Evolutionary conservation across 345 rosid genomes (phyloP), one percentile per base, ranked within the genome.

Genomic region (Eutrema japonicum): DNA sequence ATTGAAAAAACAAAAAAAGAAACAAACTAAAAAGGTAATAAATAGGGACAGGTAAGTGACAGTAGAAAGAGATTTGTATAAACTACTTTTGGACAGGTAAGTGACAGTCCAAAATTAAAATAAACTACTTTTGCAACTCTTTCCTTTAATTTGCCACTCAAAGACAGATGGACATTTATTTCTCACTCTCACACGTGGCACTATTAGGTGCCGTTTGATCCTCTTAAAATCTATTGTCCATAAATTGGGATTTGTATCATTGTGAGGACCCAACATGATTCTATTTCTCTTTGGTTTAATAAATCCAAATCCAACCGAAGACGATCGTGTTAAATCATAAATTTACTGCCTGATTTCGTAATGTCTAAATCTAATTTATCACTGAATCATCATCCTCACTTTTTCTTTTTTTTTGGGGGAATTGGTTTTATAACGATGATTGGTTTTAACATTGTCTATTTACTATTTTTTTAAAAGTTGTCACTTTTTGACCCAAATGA

Each of bases 81-180:
- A n/a, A n/a, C n/a, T n/a, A n/a, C n/a, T n/a, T n/a, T n/a, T n/a
- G 66, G 79, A 76, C 71, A 70, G 75, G 64, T 69, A 69, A 47
- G 53, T 53, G 51, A 53, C 79, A 62, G 70, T 69, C 70, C 79
- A 69, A 76, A 75, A 35, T 45, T 32, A 42, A 75, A 59, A 68
- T 29, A 61, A 69, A 46, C 43, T 16, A 75, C 63, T 45, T 51
- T 62, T 62, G 51, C 32, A 2, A 35, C 33, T 6, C 13, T 43
- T 46, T 72, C 51, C 59, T 66, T 74, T 50, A 67, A 59, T 66
- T 49, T 5, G 78, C 68, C 68, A 58, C 68, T 32, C 54, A 32
- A 30, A 58, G 26, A 75, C 75, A 69, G 79, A 32, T 76, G 51
- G 50, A 76, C 43, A 68, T 75, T 75, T 52, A 75, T 51, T 67